Base-by-base conservation (phyloP, 441 rosid genomes). In the Flueggea neowawraea region DNA sequence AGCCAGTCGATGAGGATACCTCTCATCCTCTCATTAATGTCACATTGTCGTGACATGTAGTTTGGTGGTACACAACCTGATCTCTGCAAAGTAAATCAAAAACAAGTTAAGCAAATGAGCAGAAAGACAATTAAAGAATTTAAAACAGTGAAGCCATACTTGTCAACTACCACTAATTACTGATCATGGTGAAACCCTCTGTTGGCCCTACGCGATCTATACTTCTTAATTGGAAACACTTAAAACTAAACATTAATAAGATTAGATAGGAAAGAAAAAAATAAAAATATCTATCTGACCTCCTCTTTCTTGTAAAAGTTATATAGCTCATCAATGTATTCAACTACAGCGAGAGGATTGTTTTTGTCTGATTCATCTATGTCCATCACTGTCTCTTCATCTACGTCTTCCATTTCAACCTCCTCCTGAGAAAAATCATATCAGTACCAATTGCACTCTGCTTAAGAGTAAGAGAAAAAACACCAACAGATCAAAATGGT, bases 1-100 rank as follows among this genome's bases (percentile, higher is more conserved):
- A 95, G 73, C 98, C 99, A 95, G 65, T 95, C 99, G 7, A 92
- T 87, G 6, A 95, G 86, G 64, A 95, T 88, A 6, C 90, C 95
- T 73, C 99, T 88, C 99, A 92, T 92, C 76, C 78, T 86, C 64
- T 89, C 96, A 57, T 87, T 92, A 52, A 92, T 78, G 66, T 95
- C 98, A 0, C 54, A 54, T 72, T 92, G 97, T 32, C 79, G 86
- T 16, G 58, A 75, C 95, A 95, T 95, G 60, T 90, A 95, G 73
- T 80, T 79, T 17, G 77, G 77, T 52, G 89, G 70, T 54, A 86
- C 88, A 65, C 83, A 60, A 60, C 87, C 74, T 12, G 68, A 79
- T 7, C 62, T 69, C 99, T 94, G 86, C 78, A 80, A 50, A 16
- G 28, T 28, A 36, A 54, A 31, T 41, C 13, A 9, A 52, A 9